Conservation (phyloP, 371 early-diverging fungal genomes). For the Mucor lusitanicus region DNA sequence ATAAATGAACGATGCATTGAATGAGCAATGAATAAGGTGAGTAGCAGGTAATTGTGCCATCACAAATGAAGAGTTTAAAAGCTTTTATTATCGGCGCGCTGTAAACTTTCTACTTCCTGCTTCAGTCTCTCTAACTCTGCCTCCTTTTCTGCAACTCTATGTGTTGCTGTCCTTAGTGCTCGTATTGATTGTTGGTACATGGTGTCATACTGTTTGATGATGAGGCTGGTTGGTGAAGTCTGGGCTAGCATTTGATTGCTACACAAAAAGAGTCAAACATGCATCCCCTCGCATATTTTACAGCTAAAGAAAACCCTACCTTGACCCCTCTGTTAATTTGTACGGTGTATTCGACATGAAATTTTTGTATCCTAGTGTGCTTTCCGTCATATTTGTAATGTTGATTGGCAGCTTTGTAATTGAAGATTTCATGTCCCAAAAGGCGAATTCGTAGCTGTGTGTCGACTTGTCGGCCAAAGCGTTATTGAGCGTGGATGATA, state of each 20-base stretch:
- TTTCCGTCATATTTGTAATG: constrained; percentile 22
- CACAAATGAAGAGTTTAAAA: no score
- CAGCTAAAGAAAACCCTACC: neutral
- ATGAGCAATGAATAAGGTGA: no score
- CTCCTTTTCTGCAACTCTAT: constrained; percentile 11
- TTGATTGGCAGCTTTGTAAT: constrained; percentile 11
- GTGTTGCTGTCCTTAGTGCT: constrained; percentile 2
- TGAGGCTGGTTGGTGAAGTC: neutral
- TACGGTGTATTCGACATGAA: constrained; percentile 25
- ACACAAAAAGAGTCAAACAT: neutral
- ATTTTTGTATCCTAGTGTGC: constrained; percentile 9
- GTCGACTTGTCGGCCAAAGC: constrained; percentile 12
- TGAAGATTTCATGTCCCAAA: constrained; percentile 23
- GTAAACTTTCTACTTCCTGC: neutral
- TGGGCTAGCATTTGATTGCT: neutral
- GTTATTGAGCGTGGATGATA: constrained; percentile 5
- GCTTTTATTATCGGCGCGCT: neutral
- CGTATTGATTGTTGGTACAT: constrained; percentile 13
- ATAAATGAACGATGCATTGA: no score
- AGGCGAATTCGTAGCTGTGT: constrained; percentile 21
- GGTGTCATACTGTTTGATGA: constrained; percentile 14
- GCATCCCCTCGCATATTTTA: no score
- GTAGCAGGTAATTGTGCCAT: no score
- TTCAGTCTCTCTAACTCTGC: neutral
- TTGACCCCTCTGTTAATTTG: neutral